Base-by-base conservation (phyloP, 805 yeast genomes). In the Kodamaea hsintzibuensis region DNA sequence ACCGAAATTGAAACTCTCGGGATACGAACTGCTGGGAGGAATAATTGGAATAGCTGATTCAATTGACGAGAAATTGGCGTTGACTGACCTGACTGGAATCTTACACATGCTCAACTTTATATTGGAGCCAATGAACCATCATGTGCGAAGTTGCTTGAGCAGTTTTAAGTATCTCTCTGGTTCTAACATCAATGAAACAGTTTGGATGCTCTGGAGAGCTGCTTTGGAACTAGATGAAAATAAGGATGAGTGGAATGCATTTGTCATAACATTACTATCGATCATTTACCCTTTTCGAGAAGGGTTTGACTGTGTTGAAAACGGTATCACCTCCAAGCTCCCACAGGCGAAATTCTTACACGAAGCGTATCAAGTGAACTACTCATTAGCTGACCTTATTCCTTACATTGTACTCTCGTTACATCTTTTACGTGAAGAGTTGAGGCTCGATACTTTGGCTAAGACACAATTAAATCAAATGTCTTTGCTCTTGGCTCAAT, bases 341-440 rank as follows among this genome's bases (percentile, higher is more conserved):
- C 72, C 75, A 2, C 52, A 57, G 35, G 79, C 79, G 7, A 59
- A 63, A 53, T 13, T 18, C 5, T 56, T 76, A 9, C 66, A 64
- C n/a, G 58, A 60, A 13, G 54, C 60, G n/a, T 65, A 67, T 40
- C 55, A 60, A 18, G 57, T 68, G 38, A 68, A 72, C 52, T 80
- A 79, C 53, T 65, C 79, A 4, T 68, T 85, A 33, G 69, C 74
- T n/a, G 82, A 83, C 30, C 68, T 84, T 60, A 71, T 85, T 0
- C 88, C 93, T 0, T 84, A 82, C 54, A 77, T 89, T 9, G 77
- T 85, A 0, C 68, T 88, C 22, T 82, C 91, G 0, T 69, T 93
- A 47, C 98, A 92, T 70, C 63, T 91, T 39, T 70, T 90, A 1
- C 73, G 91, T 51, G 98, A 93, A 66, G 98, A 93, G 56, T 67